Base-by-base conservation (phyloP, 129 eudicot species). In the Escallonia rubra region DNA sequence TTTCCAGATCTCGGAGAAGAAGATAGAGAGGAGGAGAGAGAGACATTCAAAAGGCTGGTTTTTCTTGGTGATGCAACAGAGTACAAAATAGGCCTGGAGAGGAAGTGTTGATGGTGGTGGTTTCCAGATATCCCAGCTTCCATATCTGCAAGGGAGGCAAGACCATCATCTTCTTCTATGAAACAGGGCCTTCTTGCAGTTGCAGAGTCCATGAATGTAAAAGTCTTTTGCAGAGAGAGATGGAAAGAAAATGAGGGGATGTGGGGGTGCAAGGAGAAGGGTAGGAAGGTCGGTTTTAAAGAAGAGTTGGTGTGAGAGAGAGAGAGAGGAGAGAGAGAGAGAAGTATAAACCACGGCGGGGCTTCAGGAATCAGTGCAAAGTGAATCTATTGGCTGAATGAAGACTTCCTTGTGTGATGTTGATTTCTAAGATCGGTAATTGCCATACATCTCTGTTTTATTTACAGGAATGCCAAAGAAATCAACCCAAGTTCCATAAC, bases 1-100 rank as follows among this genome's bases (percentile, higher is more conserved):
- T 76, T 72, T 10, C 77, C 82, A 65, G 74, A 76, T 83, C 88
- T 79, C 10, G 87, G 76, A 42, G 80, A 81, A 74, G 63, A 57
- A 44, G 47, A 54, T 1, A 69, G 62, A 3, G 68, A 59, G 14
- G 64, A 67, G 0, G 74, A 74, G 9, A 14, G 7, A 10, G 67
- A 55, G 43, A 65, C 59, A 7, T 58, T 76, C 57, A 74, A 73
- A 0, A 76, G 53, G 61, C 79, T 82, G 4, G 59, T n/a, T 13
- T 67, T 43, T 74, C 69, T 79, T 76, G 81, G 72, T 6, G 83
- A 76, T 4, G 75, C 52, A 7, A 41, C 49, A 70, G 74, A 14
- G 2, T 66, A 73, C 14, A 68, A 79, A 4, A 83, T 8, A 8
- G 84, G 88, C 73, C 84, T 69, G 0, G 82, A 78, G 1, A 79